Evolutionary conservation across 176 grass and related monocot species (phyloP).

Genomic region (Dactylis glomerata): DNA sequence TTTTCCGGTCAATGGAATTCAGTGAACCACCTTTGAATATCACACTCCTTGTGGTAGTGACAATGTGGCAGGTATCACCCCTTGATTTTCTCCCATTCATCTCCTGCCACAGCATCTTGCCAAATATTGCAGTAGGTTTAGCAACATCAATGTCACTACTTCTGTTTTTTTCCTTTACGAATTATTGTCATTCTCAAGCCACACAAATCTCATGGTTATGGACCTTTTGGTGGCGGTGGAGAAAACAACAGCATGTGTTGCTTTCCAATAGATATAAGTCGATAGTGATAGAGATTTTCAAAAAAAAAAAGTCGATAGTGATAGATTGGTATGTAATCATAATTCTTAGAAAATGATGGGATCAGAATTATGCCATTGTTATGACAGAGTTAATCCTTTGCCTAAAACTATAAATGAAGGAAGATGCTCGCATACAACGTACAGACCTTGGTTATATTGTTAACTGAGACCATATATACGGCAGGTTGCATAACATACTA

Average conservation of each 20-base stretch:
- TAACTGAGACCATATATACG: neutral
- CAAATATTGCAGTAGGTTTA: constrained; percentile 10
- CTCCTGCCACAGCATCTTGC: neutral
- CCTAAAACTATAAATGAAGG: neutral
- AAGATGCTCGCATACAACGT: neutral
- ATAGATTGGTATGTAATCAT: neutral
- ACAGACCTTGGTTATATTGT: neutral
- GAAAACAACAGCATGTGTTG: neutral
- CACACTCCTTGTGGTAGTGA: neutral
- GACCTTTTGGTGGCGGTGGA: constrained; percentile 13
- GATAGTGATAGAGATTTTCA: neutral
- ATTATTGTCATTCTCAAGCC: neutral
- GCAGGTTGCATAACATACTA: constrained; percentile 1
- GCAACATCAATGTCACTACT: neutral
- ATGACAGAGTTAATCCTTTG: neutral
- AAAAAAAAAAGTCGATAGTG: no score
- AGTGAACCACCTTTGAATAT: constrained; percentile 25
- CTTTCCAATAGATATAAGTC: constrained; percentile 2
- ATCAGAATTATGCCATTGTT: constrained; percentile 18
- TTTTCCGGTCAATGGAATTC: constrained; percentile 7
- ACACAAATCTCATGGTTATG: neutral
- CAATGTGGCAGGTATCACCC: constrained; percentile 7
- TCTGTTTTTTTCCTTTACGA: neutral
- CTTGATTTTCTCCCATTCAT: neutral
- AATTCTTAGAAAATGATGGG: neutral